Evolutionary conservation across 2,329 filamentous ascomycete species (phyloP), one percentile per base, ranked within the genome.

Genomic region (Macrophomina pseudophaseolina): DNA sequence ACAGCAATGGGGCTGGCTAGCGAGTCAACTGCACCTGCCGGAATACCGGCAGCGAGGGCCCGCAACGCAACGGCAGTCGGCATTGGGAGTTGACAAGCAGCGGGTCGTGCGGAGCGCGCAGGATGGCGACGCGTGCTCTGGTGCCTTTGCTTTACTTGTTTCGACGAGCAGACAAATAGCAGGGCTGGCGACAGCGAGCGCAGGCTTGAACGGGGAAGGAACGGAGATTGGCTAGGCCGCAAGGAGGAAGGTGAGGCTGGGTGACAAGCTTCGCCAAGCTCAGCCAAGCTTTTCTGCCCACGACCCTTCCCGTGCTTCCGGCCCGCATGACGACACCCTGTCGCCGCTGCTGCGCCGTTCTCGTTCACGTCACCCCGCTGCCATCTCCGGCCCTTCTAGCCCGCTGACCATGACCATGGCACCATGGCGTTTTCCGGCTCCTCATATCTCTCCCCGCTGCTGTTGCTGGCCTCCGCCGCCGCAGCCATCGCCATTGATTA

Each of bases 181-280:
- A n/a, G n/a, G 33, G 23, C 53, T 23, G 11, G 53, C 4, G 35
- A 6, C 18, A 44, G 54, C 11, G 28, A 58, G 38, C 11, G 4
- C n/a, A 18, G 38, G 54, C 23, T 58, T 44, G 11, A 35, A 8
- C 12, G 35, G 52, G 23, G 4, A 33, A 54, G 32, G 32, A 54
- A 16, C 0, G 5, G n/a, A 11, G 9, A 30, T 12, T 2, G 5
- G 9, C 52, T 56, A 40, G 52, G 18, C 32, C 33, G 33, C 33
- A 16, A 23, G 42, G 42, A 14, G 42, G 5, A 8, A n/a, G 11
- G 35, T 7, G 9, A 5, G 3, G 35, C 9, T 32, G 53, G 7
- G 28, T 7, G 56, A 60, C 56, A 60, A 60, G 56, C 56, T 60
- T 60, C n/a, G 56, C 16, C 56, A 60, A 60, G 56, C 56, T 60